Base-by-base conservation (phyloP, 1,284 basidiomycete genomes). In the Austropuccinia psidii region DNA sequence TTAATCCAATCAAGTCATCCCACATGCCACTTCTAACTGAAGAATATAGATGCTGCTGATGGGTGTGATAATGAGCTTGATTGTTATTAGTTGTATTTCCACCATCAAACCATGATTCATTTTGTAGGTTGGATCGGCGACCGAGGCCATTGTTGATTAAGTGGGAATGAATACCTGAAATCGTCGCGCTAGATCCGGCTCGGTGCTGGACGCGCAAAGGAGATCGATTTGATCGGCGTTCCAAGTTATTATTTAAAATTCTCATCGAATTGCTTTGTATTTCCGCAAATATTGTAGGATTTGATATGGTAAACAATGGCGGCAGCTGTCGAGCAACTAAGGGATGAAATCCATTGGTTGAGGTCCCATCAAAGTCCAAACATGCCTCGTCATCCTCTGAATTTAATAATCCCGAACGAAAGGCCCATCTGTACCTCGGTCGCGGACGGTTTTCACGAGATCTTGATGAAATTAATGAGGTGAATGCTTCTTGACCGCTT, bases 1-100 rank as follows among this genome's bases (percentile, higher is more conserved):
- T 45, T 37, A 73, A 54, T 21, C 70, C 70, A 31, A 73, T 55
- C n/a, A 73, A 50, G 29, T 73, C 70, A 45, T 73, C 70, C 70
- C 70, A 73, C 49, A 64, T 73, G 1, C 70, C 70, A 39, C 49
- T 54, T 31, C 70, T 24, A 8, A 73, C 31, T 45, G 47, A 45
- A 1, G 47, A 50, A 39, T 52, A 50, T 45, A 52, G 47, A 66
- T 52, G 19, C 37, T 19, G 3, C 64, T 39, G 33, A 33, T 37
- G 47, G 54, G 64, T 33, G 64, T 37, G 39, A 37, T 66, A 33
- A 31, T 24, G 47, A 37, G 37, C 31, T 49, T 47, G 21, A 52
- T 37, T 9, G 21, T 21, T 52, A 9, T 9, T 52, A 9, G 9
- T 21, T n/a, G 9, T 52, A 21, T 11, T 11, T 8, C 8, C 49